A percentile compares a stretch with the other conserved stretches of the same genome.
These are phyloP conservation scores for Salix arbutifolia DNA, from an alignment of 345 rosid species.

Conservation along the genomic window DNA sequence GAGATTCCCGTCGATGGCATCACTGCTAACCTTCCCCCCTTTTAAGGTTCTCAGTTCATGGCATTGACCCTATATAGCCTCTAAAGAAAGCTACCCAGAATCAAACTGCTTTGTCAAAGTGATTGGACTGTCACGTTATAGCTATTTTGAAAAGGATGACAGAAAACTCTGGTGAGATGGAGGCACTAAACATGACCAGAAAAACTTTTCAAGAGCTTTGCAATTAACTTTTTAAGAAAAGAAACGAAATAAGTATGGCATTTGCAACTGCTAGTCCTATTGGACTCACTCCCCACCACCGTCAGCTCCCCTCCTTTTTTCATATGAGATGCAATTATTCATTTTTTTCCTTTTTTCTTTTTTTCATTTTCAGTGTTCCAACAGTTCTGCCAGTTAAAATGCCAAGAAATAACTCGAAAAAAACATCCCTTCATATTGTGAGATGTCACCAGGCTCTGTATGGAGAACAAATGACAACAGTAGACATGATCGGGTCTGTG, in stretches of 20 bases:
- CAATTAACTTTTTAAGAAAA: slow-evolving; percentile 6
- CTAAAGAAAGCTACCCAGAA: neutral
- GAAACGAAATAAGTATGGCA: slow-evolving; percentile 25
- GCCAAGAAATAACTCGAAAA: slow-evolving; percentile 21
- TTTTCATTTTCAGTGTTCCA: slow-evolving; percentile 11
- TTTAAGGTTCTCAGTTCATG: neutral
- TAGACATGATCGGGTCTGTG: neutral
- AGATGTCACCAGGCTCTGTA: slow-evolving; percentile 18
- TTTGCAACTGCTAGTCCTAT: slow-evolving; percentile 47
- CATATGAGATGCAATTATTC: slow-evolving; percentile 11
- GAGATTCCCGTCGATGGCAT: neutral
- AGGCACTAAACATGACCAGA: neutral
- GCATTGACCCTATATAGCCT: too few species aligned
- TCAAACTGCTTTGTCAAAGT: neutral
- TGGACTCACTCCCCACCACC: slow-evolving; percentile 15
- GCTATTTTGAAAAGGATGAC: neutral
- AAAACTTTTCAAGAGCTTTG: slow-evolving; percentile 18
- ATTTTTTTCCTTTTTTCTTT: slow-evolving; percentile 8
- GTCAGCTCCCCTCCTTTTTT: neutral
- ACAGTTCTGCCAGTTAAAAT: slow-evolving; percentile 38
- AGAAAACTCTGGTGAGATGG: neutral
- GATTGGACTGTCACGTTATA: neutral
- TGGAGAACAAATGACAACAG: slow-evolving; percentile 14
- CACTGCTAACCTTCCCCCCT: too few species aligned
- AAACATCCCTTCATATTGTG: slow-evolving; percentile 20